A percentile compares a stretch with the other conserved stretches of the same genome.
phyloP scores from a whole-genome alignment of 345 rosid species.

The Theobroma cacao region DNA sequence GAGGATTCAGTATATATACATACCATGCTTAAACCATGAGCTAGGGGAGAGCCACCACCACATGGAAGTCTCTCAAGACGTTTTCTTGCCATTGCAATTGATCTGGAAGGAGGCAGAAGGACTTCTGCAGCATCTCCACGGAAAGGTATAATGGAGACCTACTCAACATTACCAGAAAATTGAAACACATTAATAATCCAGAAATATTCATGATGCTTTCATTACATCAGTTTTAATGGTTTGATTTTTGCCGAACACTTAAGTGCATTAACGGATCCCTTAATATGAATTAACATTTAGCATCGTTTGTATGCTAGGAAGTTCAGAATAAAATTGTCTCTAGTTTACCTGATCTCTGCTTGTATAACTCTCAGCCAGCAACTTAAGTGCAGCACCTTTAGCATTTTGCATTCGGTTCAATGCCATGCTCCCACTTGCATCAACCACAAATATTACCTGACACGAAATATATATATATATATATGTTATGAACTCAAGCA shows the following conservation, averaged over 20 bases:
- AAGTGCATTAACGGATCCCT: background rate
- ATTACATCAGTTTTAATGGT: background rate
- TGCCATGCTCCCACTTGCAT: slow-evolving; percentile 99
- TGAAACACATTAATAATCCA: slow-evolving; percentile 1
- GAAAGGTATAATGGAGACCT: slow-evolving; percentile 96
- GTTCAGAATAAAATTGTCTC: background rate
- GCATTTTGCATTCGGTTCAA: slow-evolving; percentile 97
- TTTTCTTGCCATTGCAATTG: slow-evolving; percentile 96
- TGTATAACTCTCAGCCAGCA: slow-evolving; percentile 96
- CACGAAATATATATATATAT: slow-evolving; percentile 29
- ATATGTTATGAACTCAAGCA: slow-evolving; percentile 4
- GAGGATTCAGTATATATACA: slow-evolving; percentile 17
- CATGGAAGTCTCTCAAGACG: slow-evolving; percentile 98
- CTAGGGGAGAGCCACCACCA: slow-evolving; percentile 98
- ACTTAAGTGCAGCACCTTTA: slow-evolving; percentile 93
- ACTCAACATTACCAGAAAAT: slow-evolving; percentile 22
- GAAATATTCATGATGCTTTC: background rate
- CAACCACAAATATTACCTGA: slow-evolving; percentile 91
- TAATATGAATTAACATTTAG: background rate
- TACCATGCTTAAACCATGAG: slow-evolving; percentile 96
- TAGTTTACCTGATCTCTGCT: slow-evolving; percentile 93
- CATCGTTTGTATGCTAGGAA: background rate
- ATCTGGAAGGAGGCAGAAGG: slow-evolving; percentile 92
- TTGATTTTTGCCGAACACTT: background rate
- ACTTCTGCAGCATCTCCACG: slow-evolving; percentile 97